phyloP scores from a whole-genome alignment of 257 asterid species.

The Pogostemon cablin region DNA sequence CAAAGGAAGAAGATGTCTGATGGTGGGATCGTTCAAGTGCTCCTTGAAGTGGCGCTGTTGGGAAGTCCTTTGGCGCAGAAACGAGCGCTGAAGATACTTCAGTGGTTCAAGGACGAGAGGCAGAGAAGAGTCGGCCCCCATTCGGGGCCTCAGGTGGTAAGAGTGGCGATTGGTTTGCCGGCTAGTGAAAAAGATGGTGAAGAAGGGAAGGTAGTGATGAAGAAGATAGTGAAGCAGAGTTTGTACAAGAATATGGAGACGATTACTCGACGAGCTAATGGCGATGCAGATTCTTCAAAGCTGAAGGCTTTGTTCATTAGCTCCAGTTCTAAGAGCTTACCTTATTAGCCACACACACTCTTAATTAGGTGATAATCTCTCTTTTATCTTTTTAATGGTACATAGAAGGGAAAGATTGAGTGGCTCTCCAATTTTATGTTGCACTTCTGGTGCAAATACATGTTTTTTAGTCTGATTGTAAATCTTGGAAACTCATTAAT shows the following conservation, averaged over 20 bases:
- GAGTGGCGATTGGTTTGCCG: conserved; percentile 46
- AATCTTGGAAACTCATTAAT: conserved; percentile 2
- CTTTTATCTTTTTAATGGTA: conserved; percentile 24
- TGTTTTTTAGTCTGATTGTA: conserved; percentile 37
- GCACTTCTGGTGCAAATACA: conserved; percentile 40
- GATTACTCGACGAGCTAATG: conserved; percentile 72
- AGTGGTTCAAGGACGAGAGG: conserved; percentile 88
- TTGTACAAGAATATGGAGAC: conserved; percentile 73
- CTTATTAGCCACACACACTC: conserved; percentile 43
- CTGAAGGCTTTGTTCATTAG: conserved; percentile 66
- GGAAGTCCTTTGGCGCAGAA: conserved; percentile 85
- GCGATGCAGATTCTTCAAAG: conserved; percentile 50
- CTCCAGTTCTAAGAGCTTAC: conserved; percentile 91
- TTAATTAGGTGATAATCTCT: background rate
- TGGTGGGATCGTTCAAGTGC: conserved; percentile 82
- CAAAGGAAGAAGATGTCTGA: conserved; percentile 80
- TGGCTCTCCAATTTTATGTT: background rate
- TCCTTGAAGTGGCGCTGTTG: conserved; percentile 79
- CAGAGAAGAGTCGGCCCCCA: conserved; percentile 72
- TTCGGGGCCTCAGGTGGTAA: conserved; percentile 82
- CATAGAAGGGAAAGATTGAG: conserved; percentile 23
- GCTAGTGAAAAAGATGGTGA: conserved; percentile 41
- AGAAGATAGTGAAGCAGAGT: conserved; percentile 77
- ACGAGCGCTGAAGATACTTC: conserved; percentile 77
- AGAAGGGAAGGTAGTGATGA: conserved; percentile 72